A percentile compares a stretch with the other conserved stretches of the same genome.
Evolutionary conservation across 805 yeast genomes (phyloP).

Genomic region (Candida michaelii): DNA sequence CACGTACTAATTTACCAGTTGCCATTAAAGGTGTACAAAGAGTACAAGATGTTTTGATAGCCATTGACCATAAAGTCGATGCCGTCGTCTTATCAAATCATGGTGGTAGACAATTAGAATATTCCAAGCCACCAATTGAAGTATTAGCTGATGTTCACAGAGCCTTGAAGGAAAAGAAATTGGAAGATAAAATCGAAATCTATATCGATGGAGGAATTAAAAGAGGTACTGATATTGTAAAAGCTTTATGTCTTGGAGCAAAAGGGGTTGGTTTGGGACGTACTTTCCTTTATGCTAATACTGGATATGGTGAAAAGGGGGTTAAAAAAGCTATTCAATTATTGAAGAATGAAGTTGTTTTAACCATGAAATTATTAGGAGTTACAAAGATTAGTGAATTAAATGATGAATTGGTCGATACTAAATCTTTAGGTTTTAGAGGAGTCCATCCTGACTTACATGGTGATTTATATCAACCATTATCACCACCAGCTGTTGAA

Average conservation of each 20-base stretch:
- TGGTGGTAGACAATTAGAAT: conserved; percentile 89
- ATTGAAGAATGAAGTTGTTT: conserved; percentile 65
- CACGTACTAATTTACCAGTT: conserved; percentile 59
- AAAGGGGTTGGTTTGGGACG: conserved; percentile 71
- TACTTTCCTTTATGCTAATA: conserved; percentile 63
- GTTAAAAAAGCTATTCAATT: conserved; percentile 60
- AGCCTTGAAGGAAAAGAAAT: conserved; percentile 42
- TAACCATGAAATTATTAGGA: conserved; percentile 81
- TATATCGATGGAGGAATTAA: conserved; percentile 70
- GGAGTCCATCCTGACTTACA: conserved; percentile 17
- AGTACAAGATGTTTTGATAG: conserved; percentile 72
- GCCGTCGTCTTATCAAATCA: conserved; percentile 87
- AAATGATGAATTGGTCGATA: conserved; percentile 38
- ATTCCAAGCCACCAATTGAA: conserved; percentile 74
- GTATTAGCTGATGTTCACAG: conserved; percentile 71
- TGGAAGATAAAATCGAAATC: conserved; percentile 50
- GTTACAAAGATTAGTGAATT: conserved; percentile 57
- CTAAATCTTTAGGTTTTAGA: conserved; percentile 21
- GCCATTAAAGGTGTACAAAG: conserved; percentile 80
- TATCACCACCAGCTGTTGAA: conserved; percentile 6
- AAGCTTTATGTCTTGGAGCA: conserved; percentile 69
- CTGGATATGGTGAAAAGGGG: conserved; percentile 64
- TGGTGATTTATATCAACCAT: conserved; percentile 15
- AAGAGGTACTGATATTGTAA: conserved; percentile 65
- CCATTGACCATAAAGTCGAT: conserved; percentile 67